These are phyloP conservation scores for Scedosporium boydii DNA, from an alignment of 2,329 filamentous ascomycete genomes.

Conservation along the genomic window DNA sequence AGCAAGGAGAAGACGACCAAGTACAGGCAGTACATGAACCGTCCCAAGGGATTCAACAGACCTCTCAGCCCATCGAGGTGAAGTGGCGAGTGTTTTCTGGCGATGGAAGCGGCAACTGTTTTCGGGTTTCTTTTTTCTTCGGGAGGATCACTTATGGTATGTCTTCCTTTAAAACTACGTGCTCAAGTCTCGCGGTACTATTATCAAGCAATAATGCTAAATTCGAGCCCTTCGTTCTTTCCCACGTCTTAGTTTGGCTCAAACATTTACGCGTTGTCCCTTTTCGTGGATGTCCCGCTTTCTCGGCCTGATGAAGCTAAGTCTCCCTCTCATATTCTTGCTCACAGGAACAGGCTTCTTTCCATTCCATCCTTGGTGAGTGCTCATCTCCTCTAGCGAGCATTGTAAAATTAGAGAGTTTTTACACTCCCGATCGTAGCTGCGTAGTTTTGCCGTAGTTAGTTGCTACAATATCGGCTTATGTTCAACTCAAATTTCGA, in stretches of 20 bases:
- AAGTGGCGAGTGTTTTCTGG: not conserved
- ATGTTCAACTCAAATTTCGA: too few relatives aligned
- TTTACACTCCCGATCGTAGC: too few relatives aligned
- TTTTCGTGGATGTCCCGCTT: too few relatives aligned
- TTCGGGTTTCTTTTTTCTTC: not conserved
- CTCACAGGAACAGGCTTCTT: not conserved
- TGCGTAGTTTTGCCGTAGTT: too few relatives aligned
- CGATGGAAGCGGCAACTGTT: not conserved
- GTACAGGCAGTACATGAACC: conserved; percentile 96
- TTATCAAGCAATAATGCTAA: not conserved
- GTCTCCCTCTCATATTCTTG: not conserved
- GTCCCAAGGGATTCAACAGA: conserved; percentile 71
- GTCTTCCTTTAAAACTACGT: not conserved
- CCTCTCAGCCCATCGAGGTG: conserved; percentile 53
- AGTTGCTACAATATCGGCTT: too few relatives aligned
- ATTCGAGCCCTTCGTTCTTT: not conserved
- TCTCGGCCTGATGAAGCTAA: not conserved
- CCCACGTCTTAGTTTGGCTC: not conserved
- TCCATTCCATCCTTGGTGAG: not conserved
- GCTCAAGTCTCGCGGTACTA: not conserved
- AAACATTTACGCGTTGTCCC: not conserved
- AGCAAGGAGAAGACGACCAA: conserved; percentile 89
- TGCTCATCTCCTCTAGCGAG: too few relatives aligned
- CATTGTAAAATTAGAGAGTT: too few relatives aligned
- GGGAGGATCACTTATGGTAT: not conserved